Conservation (phyloP, 176 grass and related monocot genomes). For the Otatea glauca region DNA sequence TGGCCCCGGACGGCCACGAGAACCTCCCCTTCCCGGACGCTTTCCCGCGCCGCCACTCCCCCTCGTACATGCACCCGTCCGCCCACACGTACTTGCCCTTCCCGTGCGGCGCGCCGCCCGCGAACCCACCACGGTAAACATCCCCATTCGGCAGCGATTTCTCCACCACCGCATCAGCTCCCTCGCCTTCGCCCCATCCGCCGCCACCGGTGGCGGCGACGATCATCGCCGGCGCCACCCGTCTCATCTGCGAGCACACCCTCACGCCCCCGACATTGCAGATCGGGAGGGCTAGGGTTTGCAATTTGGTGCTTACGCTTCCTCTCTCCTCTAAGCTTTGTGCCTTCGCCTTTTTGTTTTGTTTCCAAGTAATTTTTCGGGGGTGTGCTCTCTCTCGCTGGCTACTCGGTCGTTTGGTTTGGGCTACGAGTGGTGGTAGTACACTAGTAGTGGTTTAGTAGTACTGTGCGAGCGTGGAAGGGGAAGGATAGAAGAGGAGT, state of each 20-base stretch:
- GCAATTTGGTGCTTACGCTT: constrained; percentile 45
- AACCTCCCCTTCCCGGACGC: constrained; percentile 83
- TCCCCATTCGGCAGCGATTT: constrained; percentile 83
- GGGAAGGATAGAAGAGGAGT: constrained; percentile 16
- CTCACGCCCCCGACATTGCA: constrained; percentile 48
- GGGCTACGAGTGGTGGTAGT: constrained; percentile 41
- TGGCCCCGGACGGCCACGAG: constrained; percentile 89
- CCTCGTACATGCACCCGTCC: constrained; percentile 94
- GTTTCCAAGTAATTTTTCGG: background rate
- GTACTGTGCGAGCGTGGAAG: constrained; percentile 26
- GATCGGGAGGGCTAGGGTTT: constrained; percentile 60
- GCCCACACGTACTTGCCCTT: constrained; percentile 88
- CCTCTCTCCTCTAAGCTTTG: constrained; percentile 24
- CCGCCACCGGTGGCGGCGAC: constrained; percentile 31
- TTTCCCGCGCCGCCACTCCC: constrained; percentile 84
- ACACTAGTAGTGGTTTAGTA: constrained; percentile 41
- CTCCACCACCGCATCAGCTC: constrained; percentile 55
- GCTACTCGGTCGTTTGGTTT: constrained; percentile 42
- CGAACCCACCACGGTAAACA: constrained; percentile 69
- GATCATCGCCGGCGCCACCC: constrained; percentile 68
- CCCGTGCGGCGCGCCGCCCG: constrained; percentile 64
- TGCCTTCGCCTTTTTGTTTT: background rate
- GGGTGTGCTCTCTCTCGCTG: background rate
- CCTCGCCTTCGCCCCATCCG: background rate
- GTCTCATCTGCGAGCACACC: constrained; percentile 46